Evolutionary conservation across 2,329 filamentous ascomycete genomes (phyloP).

Genomic region (Fusarium sarcochroum): DNA sequence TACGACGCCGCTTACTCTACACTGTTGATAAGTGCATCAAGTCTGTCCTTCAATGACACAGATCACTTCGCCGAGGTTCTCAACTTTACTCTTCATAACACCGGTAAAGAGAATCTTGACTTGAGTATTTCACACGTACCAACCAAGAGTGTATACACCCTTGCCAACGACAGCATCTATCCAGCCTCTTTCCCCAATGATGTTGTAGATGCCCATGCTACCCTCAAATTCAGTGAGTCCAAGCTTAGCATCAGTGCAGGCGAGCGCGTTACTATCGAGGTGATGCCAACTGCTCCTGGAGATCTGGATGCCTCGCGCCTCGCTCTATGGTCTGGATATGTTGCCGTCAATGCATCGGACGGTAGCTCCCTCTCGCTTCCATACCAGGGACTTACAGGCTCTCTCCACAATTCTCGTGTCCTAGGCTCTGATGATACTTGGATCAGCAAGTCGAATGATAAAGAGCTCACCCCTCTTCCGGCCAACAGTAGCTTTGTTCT

Average conservation of each 20-base stretch:
- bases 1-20: constrained; percentile 70
- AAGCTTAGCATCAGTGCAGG: constrained; percentile 61
- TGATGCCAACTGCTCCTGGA: constrained; percentile 59
- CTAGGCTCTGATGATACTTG: constrained; percentile 44
- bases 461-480: constrained; percentile 42
- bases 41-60: constrained; percentile 75
- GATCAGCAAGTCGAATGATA: constrained; percentile 54
- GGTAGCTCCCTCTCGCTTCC: constrained; percentile 56
- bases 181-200: constrained; percentile 63
- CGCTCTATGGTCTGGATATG: constrained; percentile 59
- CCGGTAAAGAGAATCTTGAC: constrained; percentile 61
- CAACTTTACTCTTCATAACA: constrained; percentile 70
- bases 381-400: constrained; percentile 58
- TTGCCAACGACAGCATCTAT: constrained; percentile 51
- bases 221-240: constrained; percentile 57
- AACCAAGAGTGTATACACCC: constrained; percentile 68
- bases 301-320: constrained; percentile 53
- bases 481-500: constrained; percentile 59
- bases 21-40: constrained; percentile 66
- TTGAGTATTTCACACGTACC: constrained; percentile 66
- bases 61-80: constrained; percentile 64
- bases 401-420: constrained; percentile 50
- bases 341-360: constrained; percentile 58
- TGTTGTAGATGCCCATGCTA: constrained; percentile 54
- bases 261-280: constrained; percentile 60